Percentiles rank a stretch among this genome's conserved stretches.
phyloP scores from a whole-genome alignment of 73 alveolate genomes.

The Symbiodinium pilosum region DNA sequence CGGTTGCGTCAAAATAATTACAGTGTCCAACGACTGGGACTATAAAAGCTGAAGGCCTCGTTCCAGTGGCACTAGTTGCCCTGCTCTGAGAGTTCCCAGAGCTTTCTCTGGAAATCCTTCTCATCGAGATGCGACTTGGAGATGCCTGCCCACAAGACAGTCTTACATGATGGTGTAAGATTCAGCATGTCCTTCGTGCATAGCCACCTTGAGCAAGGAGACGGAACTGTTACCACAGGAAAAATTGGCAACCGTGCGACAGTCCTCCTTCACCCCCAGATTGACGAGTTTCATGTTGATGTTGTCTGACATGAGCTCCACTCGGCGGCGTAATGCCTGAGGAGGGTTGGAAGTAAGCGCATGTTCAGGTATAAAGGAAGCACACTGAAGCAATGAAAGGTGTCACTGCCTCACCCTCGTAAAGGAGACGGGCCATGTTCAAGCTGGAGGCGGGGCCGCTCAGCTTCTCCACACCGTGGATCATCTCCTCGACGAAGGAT shows the following conservation, averaged over 20 bases:
- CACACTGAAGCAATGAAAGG: no score
- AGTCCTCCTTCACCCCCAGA: conserved; percentile 1
- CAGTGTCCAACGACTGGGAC: no score
- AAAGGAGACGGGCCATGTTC: conserved; percentile 83
- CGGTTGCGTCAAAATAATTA: no score
- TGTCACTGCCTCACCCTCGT: conserved; percentile 35
- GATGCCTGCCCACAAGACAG: not conserved
- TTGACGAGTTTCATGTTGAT: not conserved
- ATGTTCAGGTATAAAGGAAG: no score
- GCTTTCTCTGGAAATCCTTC: not conserved
- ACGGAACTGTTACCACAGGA: no score
- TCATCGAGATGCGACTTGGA: not conserved
- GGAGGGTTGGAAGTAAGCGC: not conserved
- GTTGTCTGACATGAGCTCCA: conserved; percentile 6
- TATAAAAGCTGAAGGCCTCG: not conserved
- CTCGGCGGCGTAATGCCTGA: not conserved
- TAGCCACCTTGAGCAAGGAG: no score
- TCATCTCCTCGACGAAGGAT: conserved; percentile 80
- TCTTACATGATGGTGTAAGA: no score
- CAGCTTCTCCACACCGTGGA: conserved; percentile 70
- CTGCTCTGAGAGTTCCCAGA: not conserved
- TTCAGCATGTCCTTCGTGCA: no score
- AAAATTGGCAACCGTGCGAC: no score
- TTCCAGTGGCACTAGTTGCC: not conserved
- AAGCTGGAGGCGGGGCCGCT: conserved; percentile 79